Evolutionary conservation across 129 eudicot species (phyloP).

Genomic region (Centella asiatica): DNA sequence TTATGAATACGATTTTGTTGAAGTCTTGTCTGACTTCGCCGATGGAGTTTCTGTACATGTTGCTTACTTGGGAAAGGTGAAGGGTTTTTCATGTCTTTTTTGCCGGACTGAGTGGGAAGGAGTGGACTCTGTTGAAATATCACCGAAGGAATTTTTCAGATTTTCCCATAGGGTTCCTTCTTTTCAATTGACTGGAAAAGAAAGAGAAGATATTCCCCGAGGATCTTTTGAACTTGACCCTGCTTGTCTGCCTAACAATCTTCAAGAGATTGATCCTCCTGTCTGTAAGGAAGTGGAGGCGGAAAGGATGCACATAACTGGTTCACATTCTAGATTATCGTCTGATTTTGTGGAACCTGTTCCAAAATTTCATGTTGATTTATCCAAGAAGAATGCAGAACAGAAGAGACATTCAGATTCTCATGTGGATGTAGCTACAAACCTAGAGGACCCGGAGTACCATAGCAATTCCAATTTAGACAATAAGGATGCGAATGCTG

Average conservation of each 20-base stretch:
- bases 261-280: slow-evolving; percentile 11
- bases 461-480: neutral
- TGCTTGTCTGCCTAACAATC: slow-evolving; percentile 42
- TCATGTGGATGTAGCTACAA: neutral
- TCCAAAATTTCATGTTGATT: neutral
- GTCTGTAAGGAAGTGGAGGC: neutral
- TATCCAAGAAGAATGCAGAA: neutral
- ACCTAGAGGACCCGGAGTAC: slow-evolving; percentile 5
- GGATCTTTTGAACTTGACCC: slow-evolving; percentile 86
- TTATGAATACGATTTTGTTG: slow-evolving; percentile 48
- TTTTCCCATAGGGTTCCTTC: slow-evolving; percentile 78
- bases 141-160: slow-evolving; percentile 37
- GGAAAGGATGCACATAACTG: neutral
- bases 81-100: slow-evolving; percentile 44
- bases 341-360: neutral
- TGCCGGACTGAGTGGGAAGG: slow-evolving; percentile 22
- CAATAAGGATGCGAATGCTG: neutral
- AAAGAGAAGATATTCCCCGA: slow-evolving; percentile 31
- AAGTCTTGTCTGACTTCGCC: slow-evolving; percentile 43
- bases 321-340: neutral
- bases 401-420: neutral
- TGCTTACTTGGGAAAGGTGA: slow-evolving; percentile 38
- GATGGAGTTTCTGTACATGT: slow-evolving; percentile 28
- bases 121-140: slow-evolving; percentile 15
- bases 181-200: slow-evolving; percentile 40